phyloP scores from a whole-genome alignment of 192 early-diverging fungal genomes.

The Coemansia sp. region DNA sequence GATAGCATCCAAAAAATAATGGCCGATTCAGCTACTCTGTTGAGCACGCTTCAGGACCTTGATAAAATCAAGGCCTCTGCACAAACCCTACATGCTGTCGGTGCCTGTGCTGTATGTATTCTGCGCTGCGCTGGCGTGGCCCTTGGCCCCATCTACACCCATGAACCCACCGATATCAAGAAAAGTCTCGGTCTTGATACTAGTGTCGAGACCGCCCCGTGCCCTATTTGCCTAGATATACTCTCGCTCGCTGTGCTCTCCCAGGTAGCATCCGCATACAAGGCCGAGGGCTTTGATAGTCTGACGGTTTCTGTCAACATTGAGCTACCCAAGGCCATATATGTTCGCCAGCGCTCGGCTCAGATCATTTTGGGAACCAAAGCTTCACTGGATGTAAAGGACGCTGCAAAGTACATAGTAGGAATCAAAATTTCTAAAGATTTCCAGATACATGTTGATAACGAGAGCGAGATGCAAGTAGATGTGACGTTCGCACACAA shows the following conservation, averaged over 20 bases:
- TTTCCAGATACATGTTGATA: neutral
- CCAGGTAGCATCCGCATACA: constrained; percentile 10
- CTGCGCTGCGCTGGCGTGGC: constrained; percentile 20
- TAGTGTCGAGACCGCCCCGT: neutral
- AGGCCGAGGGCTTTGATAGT: constrained; percentile 15
- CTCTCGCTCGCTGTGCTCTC: constrained; percentile 3
- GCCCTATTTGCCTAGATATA: constrained; percentile 26
- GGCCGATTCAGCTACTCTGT: neutral
- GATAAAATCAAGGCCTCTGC: neutral
- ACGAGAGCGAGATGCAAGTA: constrained; percentile 24
- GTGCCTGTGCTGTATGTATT: constrained; percentile 22
- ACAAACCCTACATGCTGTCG: neutral
- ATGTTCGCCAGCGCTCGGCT: constrained; percentile 31
- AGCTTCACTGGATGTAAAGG: constrained; percentile 25
- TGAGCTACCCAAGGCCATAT: constrained; percentile 40
- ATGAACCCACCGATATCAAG: neutral
- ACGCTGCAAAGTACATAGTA: constrained; percentile 26
- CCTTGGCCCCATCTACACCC: constrained; percentile 17
- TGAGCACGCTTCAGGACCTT: neutral
- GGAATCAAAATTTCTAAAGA: neutral
- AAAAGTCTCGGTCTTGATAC: neutral
- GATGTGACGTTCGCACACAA: constrained; percentile 26
- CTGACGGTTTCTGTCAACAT: constrained; percentile 10
- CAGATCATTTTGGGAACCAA: constrained; percentile 3
- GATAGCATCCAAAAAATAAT: no score